Base-by-base conservation (phyloP, 768 basidiomycete genomes). In the Hemileccinum rubropunctum region DNA sequence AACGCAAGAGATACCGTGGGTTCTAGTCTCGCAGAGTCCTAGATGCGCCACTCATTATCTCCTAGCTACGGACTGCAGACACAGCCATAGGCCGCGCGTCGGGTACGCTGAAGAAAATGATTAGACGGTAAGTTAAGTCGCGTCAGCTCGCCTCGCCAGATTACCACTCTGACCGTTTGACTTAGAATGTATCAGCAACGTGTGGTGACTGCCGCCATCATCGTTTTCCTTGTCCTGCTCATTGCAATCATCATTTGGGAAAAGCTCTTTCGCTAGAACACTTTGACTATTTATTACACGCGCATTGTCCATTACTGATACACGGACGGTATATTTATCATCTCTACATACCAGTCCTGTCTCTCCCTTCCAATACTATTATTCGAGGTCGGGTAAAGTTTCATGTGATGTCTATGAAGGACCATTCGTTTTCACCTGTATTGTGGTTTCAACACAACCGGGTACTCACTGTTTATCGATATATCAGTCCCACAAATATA, bases 161-260 rank as follows among this genome's bases (percentile, higher is more conserved):
- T 28, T 52, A 23, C 15, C 34, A 45, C 51, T 32, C 39, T 58
- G 20, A 53, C 53, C 53, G 39, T 72, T 62, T 65, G 32, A 42
- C 28, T 15, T 21, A 99, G 97, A 73, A 97, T 98, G 92, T 94
- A 98, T 66, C 93, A 97, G 68, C 95, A 99, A 62, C 86, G 91
- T 45, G 79, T 90, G 42, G 78, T 97, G 42, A 98, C 94, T 6
- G 88, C 71, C 34, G 86, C 80, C 35, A 98, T 98, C 59, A 86
- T 99, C 50, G 71, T 76, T 49, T 82, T 98, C 26, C 85, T 98
- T 32, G 73, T 95, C 44, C 64, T 94, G 3, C 81, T 98, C 42
- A 95, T 98, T 55, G 73, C 73, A 21, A 75, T 94, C 57, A 86
- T 95, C 47, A 66, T 90, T 7, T 93, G 87, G 82, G 82, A 82